phyloP scores from a whole-genome alignment of 768 basidiomycete species.

The Suillus discolor region DNA sequence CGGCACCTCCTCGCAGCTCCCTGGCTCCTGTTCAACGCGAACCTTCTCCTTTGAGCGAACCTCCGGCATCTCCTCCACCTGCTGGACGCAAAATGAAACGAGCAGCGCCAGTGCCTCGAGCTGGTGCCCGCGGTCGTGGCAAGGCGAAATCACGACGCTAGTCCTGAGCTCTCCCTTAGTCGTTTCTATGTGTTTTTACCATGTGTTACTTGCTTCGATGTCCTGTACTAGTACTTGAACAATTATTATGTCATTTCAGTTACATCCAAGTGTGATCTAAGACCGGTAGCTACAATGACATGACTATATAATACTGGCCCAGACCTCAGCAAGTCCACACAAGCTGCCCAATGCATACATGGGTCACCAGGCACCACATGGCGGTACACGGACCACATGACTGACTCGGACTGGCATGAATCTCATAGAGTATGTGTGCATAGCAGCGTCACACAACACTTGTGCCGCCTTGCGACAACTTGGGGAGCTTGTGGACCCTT shows the following conservation, averaged over 20 bases:
- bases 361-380: background rate
- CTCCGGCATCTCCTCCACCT: no score
- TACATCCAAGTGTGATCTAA: background rate
- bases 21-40: no score
- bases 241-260: background rate
- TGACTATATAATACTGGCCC: background rate
- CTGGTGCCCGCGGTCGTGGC: no score
- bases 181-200: background rate
- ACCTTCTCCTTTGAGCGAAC: no score
- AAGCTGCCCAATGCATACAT: background rate
- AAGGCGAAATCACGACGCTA: background rate
- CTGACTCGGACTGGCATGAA: background rate
- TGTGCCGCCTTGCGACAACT: background rate
- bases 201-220: background rate
- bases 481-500: background rate
- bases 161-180: background rate
- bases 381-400: background rate
- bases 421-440: background rate
- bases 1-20: no score
- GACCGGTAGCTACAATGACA: background rate
- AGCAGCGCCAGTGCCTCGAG: no score
- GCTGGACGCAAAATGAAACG: background rate
- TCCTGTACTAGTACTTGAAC: background rate
- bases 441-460: background rate
- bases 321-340: constrained; percentile 1